These are phyloP conservation scores for Sistotremastrum suecicum DNA, from an alignment of 768 basidiomycete genomes.

Conservation along the genomic window DNA sequence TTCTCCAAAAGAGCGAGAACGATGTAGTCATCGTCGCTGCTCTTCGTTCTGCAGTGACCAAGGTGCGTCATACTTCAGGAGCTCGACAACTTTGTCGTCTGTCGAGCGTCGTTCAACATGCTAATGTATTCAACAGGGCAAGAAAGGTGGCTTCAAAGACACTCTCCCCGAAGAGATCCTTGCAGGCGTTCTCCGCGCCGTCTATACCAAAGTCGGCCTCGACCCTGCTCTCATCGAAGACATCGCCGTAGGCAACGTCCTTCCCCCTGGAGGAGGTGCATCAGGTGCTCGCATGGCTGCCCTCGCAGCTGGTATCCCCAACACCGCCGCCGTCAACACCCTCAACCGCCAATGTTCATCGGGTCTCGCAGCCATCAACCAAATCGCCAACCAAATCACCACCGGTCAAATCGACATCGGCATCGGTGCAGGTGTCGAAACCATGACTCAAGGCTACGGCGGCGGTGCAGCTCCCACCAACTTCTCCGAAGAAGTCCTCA, in stretches of 20 bases:
- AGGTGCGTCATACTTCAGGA: slow-evolving; percentile 31
- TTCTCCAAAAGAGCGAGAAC: slow-evolving; percentile 62
- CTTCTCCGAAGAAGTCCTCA: slow-evolving; percentile 51
- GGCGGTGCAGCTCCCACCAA: slow-evolving; percentile 37
- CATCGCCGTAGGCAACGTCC: slow-evolving; percentile 68
- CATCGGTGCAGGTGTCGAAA: slow-evolving; percentile 76
- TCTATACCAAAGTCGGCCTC: slow-evolving; percentile 49
- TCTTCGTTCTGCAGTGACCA: slow-evolving; percentile 83
- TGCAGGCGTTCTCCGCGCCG: slow-evolving; percentile 60
- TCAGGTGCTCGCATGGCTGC: slow-evolving; percentile 66
- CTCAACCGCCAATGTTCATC: slow-evolving; percentile 77
- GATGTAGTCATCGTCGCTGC: slow-evolving; percentile 89
- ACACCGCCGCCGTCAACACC: slow-evolving; percentile 57
- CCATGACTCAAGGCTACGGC: slow-evolving; percentile 74
- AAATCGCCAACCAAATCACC: slow-evolving; percentile 62
- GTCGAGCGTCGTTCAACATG: no score
- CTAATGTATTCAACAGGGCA: slow-evolving; percentile 29
- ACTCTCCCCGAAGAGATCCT: slow-evolving; percentile 75
- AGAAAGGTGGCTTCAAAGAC: slow-evolving; percentile 86
- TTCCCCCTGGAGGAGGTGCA: slow-evolving; percentile 40
- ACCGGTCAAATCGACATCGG: slow-evolving; percentile 73
- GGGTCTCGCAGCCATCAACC: slow-evolving; percentile 73
- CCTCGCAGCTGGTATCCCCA: slow-evolving; percentile 70
- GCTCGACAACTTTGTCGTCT: not conserved
- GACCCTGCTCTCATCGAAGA: slow-evolving; percentile 58